Evolutionary conservation across 2,329 filamentous ascomycete genomes (phyloP).

Genomic region (Fusarium temperatum): DNA sequence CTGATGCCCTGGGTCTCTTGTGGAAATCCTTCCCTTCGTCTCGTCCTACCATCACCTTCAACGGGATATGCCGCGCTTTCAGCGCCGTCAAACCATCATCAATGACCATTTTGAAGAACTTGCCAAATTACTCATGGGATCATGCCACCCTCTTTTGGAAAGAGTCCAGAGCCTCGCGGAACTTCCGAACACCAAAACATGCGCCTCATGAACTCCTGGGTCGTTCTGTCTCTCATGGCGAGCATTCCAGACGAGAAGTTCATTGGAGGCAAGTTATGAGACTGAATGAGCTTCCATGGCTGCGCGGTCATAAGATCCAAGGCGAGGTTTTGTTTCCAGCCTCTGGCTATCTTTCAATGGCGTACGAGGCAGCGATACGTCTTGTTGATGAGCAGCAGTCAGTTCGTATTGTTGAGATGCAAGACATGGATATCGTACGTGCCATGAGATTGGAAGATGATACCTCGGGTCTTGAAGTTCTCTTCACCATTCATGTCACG

Average conservation of each 20-base stretch:
- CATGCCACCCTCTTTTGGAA: background rate
- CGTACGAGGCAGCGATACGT: background rate
- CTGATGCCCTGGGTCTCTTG: background rate
- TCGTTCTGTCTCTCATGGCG: background rate
- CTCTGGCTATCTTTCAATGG: background rate
- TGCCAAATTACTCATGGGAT: background rate
- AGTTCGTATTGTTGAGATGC: background rate
- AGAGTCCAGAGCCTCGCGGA: background rate
- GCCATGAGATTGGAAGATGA: background rate
- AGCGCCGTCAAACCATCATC: background rate
- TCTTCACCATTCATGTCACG: background rate
- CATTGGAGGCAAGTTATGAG: background rate
- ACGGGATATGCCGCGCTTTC: background rate
- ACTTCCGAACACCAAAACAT: background rate
- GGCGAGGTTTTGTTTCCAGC: background rate
- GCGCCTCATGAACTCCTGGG: background rate
- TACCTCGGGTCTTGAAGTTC: background rate
- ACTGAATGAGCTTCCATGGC: background rate
- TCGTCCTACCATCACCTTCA: background rate
- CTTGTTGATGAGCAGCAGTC: background rate
- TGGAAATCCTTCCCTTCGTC: background rate
- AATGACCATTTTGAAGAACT: background rate
- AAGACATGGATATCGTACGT: background rate
- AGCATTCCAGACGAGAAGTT: background rate
- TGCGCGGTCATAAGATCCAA: background rate